These are phyloP conservation scores for Cardiospermum halicacabum DNA, from an alignment of 345 rosid species.

Conservation along the genomic window DNA sequence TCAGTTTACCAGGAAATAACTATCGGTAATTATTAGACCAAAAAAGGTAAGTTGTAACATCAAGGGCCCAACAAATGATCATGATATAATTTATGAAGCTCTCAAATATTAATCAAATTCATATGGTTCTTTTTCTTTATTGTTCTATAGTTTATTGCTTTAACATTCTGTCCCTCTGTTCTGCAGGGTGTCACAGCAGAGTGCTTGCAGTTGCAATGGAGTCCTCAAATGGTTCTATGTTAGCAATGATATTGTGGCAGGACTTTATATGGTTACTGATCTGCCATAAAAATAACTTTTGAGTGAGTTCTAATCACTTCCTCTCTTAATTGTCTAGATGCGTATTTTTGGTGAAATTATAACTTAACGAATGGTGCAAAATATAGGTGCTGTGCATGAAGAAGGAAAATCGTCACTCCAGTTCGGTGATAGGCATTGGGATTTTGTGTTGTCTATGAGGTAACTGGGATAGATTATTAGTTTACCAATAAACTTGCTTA, in stretches of 20 bases:
- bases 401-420: not conserved
- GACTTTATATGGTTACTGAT: not conserved
- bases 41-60: too few relatives aligned
- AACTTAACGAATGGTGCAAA: slow-evolving; percentile 5
- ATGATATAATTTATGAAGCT: too few relatives aligned
- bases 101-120: not conserved
- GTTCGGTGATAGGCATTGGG: not conserved
- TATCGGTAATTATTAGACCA: too few relatives aligned
- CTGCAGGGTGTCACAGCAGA: not conserved
- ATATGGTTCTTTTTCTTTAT: not conserved
- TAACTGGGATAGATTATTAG: not conserved
- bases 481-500: not conserved
- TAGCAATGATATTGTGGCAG: not conserved
- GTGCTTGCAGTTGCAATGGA: not conserved
- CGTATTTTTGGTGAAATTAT: not conserved
- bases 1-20: not conserved
- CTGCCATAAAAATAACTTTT: not conserved
- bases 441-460: not conserved
- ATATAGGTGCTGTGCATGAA: not conserved
- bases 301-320: not conserved
- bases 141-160: not conserved
- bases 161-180: not conserved
- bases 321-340: not conserved
- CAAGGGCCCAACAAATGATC: too few relatives aligned
- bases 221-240: not conserved